Percentiles rank a stretch among this genome's conserved stretches.
Conservation (phyloP, 805 yeast species). For the Teunomyces cretensis region DNA sequence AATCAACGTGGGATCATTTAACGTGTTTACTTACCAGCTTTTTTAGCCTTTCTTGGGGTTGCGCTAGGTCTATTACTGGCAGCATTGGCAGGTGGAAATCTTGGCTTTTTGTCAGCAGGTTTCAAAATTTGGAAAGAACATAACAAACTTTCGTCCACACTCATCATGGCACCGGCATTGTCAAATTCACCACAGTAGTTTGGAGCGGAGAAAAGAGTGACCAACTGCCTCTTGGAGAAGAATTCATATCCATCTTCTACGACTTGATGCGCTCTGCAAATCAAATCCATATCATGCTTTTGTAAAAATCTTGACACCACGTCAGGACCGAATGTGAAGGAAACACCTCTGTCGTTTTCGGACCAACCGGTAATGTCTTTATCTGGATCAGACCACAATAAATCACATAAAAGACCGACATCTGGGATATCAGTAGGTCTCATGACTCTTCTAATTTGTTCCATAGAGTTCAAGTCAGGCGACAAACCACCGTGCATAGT, state of each 20-base stretch:
- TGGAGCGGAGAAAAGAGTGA: constrained; percentile 94
- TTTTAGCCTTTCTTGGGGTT: constrained; percentile 59
- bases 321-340: constrained; percentile 99
- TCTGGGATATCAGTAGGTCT: constrained; percentile 99
- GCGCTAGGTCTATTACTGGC: constrained; percentile 52
- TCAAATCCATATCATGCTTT: constrained; percentile 96
- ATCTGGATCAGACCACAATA: constrained; percentile 98
- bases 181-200: constrained; percentile 99
- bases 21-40: constrained; percentile 43
- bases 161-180: constrained; percentile 99
- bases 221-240: constrained; percentile 92
- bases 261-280: constrained; percentile 98
- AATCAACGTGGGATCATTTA: neutral
- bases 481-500: constrained; percentile 99
- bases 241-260: constrained; percentile 99
- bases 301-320: constrained; percentile 95
- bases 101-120: constrained; percentile 95
- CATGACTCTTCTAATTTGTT: constrained; percentile 97
- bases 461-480: constrained; percentile 97
- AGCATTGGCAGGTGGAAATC: constrained; percentile 48
- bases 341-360: constrained; percentile 98
- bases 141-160: constrained; percentile 92
- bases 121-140: constrained; percentile 96
- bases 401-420: constrained; percentile 92
- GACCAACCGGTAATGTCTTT: constrained; percentile 98